phyloP scores from a whole-genome alignment of 768 basidiomycete genomes.

The Phanerochaete carnosa region DNA sequence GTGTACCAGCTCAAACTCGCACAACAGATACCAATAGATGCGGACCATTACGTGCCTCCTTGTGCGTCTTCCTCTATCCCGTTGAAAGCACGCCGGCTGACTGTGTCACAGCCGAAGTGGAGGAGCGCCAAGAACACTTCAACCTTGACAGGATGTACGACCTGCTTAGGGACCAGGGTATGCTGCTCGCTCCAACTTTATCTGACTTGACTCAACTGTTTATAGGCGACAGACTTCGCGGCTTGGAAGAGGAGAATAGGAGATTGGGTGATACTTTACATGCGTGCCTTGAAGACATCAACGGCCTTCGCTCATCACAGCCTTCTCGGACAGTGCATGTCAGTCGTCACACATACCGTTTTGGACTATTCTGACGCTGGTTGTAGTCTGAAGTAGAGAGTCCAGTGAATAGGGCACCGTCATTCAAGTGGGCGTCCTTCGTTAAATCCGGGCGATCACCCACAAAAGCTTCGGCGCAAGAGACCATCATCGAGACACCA shows the following conservation, averaged over 20 bases:
- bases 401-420: constrained; percentile 66
- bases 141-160: constrained; percentile 66
- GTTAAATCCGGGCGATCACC: constrained; percentile 77
- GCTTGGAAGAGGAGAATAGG: constrained; percentile 77
- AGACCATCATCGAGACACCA: constrained; percentile 59
- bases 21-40: constrained; percentile 77
- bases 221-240: constrained; percentile 63
- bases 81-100: not conserved
- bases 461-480: constrained; percentile 56
- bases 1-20: constrained; percentile 88
- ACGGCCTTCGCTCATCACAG: constrained; percentile 30
- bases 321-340: constrained; percentile 4
- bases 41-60: constrained; percentile 84
- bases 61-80: constrained; percentile 49
- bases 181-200: constrained; percentile 8
- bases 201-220: not conserved
- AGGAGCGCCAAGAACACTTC: constrained; percentile 49
- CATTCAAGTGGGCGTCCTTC: constrained; percentile 88
- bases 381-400: constrained; percentile 32
- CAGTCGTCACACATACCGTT: too few relatives aligned
- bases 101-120: constrained; percentile 47
- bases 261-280: constrained; percentile 61
- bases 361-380: constrained; percentile 15
- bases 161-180: constrained; percentile 75
- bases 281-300: constrained; percentile 64